Percentiles rank a stretch among this genome's conserved stretches.
phyloP scores from a whole-genome alignment of 1,284 basidiomycete species.

The Polyporus tsugae region DNA sequence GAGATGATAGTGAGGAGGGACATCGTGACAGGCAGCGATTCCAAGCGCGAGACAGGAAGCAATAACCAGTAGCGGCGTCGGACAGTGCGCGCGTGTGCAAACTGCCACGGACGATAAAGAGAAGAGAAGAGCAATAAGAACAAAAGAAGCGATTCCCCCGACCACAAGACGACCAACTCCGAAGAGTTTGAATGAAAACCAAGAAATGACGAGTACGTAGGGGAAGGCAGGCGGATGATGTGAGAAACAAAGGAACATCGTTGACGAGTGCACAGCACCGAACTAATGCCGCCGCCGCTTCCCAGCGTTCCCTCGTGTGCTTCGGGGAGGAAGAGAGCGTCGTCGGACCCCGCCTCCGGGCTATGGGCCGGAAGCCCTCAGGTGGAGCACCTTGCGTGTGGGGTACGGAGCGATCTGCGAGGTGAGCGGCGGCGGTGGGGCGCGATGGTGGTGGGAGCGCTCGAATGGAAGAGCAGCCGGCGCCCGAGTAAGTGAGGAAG shows the following conservation, averaged over 20 bases:
- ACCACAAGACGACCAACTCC: constrained; percentile 6
- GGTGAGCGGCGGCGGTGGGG: constrained; percentile 17
- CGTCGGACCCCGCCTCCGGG: constrained; percentile 12
- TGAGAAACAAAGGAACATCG: constrained; percentile 19
- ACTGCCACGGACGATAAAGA: constrained; percentile 18
- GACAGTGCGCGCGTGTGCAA: constrained; percentile 15
- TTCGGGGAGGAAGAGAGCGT: constrained; percentile 18
- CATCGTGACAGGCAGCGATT: constrained; percentile 18
- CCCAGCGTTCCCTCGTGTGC: constrained; percentile 26
- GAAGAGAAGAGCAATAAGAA: constrained; percentile 6
- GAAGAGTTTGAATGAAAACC: neutral
- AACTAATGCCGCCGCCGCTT: constrained; percentile 25
- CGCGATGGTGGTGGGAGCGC: constrained; percentile 20
- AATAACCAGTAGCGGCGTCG: constrained; percentile 11
- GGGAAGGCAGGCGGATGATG: constrained; percentile 7
- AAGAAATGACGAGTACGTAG: constrained; percentile 4
- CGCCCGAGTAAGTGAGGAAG: constrained; percentile 7
- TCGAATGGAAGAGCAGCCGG: constrained; percentile 24
- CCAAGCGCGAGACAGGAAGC: constrained; percentile 17
- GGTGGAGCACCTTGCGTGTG: constrained; percentile 3
- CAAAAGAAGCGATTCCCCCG: neutral
- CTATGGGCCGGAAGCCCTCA: constrained; percentile 1
- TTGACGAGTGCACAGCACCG: constrained; percentile 31
- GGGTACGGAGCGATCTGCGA: constrained; percentile 15
- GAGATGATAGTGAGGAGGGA: constrained; percentile 14